Evolutionary conservation across 177 flowering plant species (phyloP).

Genomic region (Viscum album): DNA sequence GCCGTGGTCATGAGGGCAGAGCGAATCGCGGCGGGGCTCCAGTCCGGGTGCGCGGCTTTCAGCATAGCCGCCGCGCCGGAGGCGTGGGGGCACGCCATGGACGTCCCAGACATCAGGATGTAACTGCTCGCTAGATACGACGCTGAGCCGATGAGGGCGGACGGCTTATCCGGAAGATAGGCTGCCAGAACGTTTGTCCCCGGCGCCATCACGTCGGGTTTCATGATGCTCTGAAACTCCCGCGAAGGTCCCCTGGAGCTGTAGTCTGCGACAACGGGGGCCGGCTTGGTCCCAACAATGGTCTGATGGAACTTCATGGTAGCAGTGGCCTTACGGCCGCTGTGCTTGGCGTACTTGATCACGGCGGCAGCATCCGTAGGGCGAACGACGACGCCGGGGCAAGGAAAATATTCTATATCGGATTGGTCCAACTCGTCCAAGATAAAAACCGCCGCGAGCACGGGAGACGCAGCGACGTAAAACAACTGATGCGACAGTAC

Average conservation of each 20-base stretch:
- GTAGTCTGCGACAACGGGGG: conserved; percentile 37
- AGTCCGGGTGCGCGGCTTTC: conserved; percentile 37
- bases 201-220: conserved; percentile 52
- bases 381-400: background rate
- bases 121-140: conserved; percentile 18
- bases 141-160: background rate
- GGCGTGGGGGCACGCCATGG: conserved; percentile 58
- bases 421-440: no score
- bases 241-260: conserved; percentile 57
- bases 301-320: conserved; percentile 29
- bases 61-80: conserved; percentile 45
- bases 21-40: conserved; percentile 58
- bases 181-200: conserved; percentile 38
- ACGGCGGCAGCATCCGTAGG: conserved; percentile 2
- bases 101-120: conserved; percentile 43
- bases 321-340: conserved; percentile 19
- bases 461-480: no score
- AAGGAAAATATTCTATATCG: background rate
- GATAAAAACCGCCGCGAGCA: no score
- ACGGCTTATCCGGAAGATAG: conserved; percentile 26
- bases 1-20: conserved; percentile 62
- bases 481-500: no score
- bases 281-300: conserved; percentile 24
- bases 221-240: conserved; percentile 31
- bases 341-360: conserved; percentile 22